A percentile compares a stretch with the other conserved stretches of the same genome.
phyloP scores from a whole-genome alignment of 1,284 basidiomycete species.

The Coniferiporia sulphurascens region DNA sequence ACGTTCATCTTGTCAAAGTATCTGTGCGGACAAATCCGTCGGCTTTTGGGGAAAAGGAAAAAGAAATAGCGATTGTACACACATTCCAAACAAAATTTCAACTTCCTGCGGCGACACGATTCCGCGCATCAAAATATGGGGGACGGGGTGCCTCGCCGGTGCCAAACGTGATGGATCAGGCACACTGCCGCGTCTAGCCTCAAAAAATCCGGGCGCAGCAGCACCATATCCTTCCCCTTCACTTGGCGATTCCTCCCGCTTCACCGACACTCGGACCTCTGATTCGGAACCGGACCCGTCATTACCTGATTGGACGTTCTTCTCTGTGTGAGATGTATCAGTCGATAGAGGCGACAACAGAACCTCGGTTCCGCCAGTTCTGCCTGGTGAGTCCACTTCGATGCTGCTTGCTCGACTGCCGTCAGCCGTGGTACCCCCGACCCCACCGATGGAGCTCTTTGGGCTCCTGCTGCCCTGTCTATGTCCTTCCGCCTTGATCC shows the following conservation, averaged over 20 bases:
- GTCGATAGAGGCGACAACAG: neutral
- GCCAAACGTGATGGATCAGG: slow-evolving; percentile 28
- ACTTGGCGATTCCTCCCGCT: slow-evolving; percentile 3
- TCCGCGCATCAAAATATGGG: slow-evolving; percentile 65
- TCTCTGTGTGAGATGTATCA: neutral
- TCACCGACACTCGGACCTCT: neutral
- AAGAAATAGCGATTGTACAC: slow-evolving; percentile 24
- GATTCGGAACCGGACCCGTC: neutral
- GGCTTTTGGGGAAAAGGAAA: slow-evolving; percentile 2
- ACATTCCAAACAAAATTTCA: slow-evolving; percentile 78
- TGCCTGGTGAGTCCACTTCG: neutral
- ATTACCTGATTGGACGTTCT: neutral
- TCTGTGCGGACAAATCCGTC: slow-evolving; percentile 32
- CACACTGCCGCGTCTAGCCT: slow-evolving; percentile 10
- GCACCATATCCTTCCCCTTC: slow-evolving; percentile 14
- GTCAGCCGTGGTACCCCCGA: neutral
- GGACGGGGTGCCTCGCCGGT: slow-evolving; percentile 44
- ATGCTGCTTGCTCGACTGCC: neutral
- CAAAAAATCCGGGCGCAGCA: slow-evolving; percentile 13
- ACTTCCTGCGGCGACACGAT: slow-evolving; percentile 69
- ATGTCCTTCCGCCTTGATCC: slow-evolving; percentile 41
- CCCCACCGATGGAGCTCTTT: slow-evolving; percentile 21
- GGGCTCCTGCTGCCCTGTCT: slow-evolving; percentile 31
- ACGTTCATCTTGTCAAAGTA: slow-evolving; percentile 75
- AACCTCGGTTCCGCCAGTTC: neutral